Evolutionary conservation across 2,329 filamentous ascomycete species (phyloP).

Genomic region (Torrubiella hemipterigena): DNA sequence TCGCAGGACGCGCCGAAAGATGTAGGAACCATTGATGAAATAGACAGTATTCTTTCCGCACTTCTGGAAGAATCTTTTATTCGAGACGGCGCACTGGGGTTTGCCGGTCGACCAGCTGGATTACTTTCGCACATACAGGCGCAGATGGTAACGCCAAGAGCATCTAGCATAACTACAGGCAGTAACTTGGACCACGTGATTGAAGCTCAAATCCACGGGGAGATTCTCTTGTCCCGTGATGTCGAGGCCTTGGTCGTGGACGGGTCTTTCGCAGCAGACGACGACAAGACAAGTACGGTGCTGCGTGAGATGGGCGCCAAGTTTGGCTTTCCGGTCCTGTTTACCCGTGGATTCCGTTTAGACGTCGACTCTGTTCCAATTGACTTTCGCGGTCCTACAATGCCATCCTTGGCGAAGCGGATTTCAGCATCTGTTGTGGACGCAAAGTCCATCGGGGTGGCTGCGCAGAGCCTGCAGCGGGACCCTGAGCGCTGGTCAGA

Average conservation of each 20-base stretch:
- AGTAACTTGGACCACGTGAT: constrained; percentile 11
- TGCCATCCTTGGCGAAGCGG: constrained; percentile 8
- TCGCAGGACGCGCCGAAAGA: constrained; percentile 8
- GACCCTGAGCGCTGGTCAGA: constrained; percentile 2
- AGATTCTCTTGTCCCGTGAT: constrained; percentile 8
- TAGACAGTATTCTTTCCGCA: constrained; percentile 9
- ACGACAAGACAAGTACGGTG: constrained; percentile 4
- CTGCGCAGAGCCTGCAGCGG: constrained; percentile 1
- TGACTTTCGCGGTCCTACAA: constrained; percentile 10
- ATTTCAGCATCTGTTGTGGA: constrained; percentile 6
- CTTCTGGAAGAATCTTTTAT: constrained; percentile 11
- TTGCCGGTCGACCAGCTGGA: constrained; percentile 4
- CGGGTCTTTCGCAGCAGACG: constrained; percentile 7
- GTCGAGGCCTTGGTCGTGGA: constrained; percentile 10
- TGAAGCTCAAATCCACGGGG: constrained; percentile 11
- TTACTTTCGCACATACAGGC: neutral
- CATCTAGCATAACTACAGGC: constrained; percentile 1
- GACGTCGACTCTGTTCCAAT: constrained; percentile 3
- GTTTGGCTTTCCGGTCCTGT: constrained; percentile 8
- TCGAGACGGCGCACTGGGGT: constrained; percentile 8
- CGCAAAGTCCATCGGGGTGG: constrained; percentile 1
- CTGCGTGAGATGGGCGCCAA: constrained; percentile 5
- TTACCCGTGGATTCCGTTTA: constrained; percentile 7
- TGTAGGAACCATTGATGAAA: constrained; percentile 8
- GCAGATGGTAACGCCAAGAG: constrained; percentile 3